These are phyloP conservation scores for Laetiporus sulphureus DNA, from an alignment of 1,284 basidiomycete species.

Conservation along the genomic window DNA sequence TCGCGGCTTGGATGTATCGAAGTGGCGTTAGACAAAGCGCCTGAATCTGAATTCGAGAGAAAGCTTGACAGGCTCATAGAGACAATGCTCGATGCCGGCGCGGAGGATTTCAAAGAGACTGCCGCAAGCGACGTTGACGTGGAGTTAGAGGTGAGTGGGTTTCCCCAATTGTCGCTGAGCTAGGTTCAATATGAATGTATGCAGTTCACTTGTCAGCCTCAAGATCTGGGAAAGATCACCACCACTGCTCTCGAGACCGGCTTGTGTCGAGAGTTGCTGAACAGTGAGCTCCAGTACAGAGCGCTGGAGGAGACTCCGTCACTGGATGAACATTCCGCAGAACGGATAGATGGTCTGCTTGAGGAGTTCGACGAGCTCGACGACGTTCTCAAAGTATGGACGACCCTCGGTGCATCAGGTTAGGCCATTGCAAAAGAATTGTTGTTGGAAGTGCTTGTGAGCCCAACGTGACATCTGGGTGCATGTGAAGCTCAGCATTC, in stretches of 20 bases:
- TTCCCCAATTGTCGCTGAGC: neutral
- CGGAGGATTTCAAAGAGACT: constrained; percentile 48
- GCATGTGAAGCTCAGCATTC: no score
- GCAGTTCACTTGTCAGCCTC: constrained; percentile 53
- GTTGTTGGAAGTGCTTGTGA: no score
- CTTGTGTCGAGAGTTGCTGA: constrained; percentile 35
- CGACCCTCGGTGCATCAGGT: constrained; percentile 25
- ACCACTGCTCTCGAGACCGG: constrained; percentile 32
- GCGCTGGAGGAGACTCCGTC: constrained; percentile 37
- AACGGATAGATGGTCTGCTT: constrained; percentile 43
- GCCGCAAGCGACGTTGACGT: constrained; percentile 26
- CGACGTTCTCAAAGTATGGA: constrained; percentile 61
- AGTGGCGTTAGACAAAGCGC: constrained; percentile 41
- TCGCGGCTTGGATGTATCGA: constrained; percentile 60
- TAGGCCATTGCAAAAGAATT: no score
- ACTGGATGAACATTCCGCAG: constrained; percentile 33
- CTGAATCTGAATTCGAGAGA: constrained; percentile 32
- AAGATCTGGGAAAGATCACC: constrained; percentile 39
- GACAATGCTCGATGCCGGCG: constrained; percentile 40
- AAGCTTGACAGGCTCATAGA: constrained; percentile 45
- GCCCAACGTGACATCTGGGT: no score
- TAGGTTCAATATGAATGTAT: no score
- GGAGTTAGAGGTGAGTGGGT: constrained; percentile 38
- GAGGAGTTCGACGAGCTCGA: constrained; percentile 34
- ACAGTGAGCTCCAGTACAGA: constrained; percentile 52